phyloP scores from a whole-genome alignment of 306 rosid genomes.

The Phaseolus lunatus region DNA sequence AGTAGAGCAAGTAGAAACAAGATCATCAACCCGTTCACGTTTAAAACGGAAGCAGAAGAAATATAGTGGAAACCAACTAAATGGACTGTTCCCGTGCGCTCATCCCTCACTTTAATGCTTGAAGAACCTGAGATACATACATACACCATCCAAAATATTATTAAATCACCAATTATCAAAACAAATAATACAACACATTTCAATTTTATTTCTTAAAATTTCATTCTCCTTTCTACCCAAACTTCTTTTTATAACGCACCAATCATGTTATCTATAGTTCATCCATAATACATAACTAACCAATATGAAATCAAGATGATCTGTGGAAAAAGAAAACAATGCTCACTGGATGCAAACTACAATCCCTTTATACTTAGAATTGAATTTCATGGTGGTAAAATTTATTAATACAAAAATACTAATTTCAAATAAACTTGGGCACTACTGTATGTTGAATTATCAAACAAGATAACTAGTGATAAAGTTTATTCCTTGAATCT shows the following conservation, averaged over 20 bases:
- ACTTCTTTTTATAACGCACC: background rate
- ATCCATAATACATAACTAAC: background rate
- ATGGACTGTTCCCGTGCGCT: slow-evolving; percentile 88
- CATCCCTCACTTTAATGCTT: slow-evolving; percentile 80
- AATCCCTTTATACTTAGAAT: background rate
- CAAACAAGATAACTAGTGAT: background rate
- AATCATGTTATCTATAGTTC: background rate
- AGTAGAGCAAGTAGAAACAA: slow-evolving; percentile 57
- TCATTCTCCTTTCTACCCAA: background rate
- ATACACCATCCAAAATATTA: slow-evolving; percentile 40
- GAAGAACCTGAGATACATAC: slow-evolving; percentile 94
- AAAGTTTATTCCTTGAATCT: background rate
- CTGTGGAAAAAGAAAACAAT: background rate
- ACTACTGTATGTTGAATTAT: background rate
- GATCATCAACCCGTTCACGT: slow-evolving; percentile 49
- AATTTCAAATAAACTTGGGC: background rate
- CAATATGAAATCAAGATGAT: too few species aligned
- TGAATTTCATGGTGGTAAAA: background rate
- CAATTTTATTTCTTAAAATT: slow-evolving; percentile 16
- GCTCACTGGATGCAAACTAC: background rate
- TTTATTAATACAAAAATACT: too few species aligned
- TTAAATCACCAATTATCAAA: slow-evolving; percentile 18
- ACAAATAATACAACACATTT: slow-evolving; percentile 31
- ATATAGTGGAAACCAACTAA: slow-evolving; percentile 84
- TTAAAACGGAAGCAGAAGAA: slow-evolving; percentile 58